Evolutionary conservation across 345 rosid species (phyloP), one percentile per base, ranked within the genome.

Genomic region (Leavenworthia alabamica): DNA sequence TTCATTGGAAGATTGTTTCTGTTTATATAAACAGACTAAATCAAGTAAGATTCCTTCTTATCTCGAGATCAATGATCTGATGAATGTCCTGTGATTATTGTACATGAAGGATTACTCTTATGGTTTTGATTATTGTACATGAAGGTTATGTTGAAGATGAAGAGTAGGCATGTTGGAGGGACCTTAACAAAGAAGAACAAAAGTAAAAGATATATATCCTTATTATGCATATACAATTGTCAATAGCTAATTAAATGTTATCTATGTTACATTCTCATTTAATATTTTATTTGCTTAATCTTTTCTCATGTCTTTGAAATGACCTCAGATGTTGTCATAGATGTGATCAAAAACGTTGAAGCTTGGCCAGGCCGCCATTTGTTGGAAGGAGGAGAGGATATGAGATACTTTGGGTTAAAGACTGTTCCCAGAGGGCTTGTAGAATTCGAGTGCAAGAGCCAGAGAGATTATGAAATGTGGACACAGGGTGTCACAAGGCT

Each of bases 121-220:
- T 41, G 54, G 33, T 31, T 27, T 57, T 48, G 24, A 17, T 29
- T 49, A 26, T 39, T 40, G 52, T 14, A 58, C 44, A 47, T 78
- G 68, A 68, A 92, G 99, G 99, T 93, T 62, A 93, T 74, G 73
- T 54, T 89, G 81, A 93, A 93, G 91, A 93, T 83, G 96, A 93
- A 93, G 94, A 93, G 99, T 47, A 93, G 64, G 48, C 97, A 93
- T 73, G 88, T 87, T 44, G 94, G 85, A 70, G 89, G 96, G 83
- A 85, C 99, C 78, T 71, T 89, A 65, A 89, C 96, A 31, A 93
- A 93, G 81, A 93, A 93, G 96, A 89, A 93, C 75, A 93, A 93
- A 85, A 85, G 99, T 89, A 62, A 80, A 89, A 51, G 27, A 71
- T 57, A 64, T 39, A 75, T 54, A 58, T 63, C 32, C 77, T 81